These are phyloP conservation scores for Nephelium lappaceum DNA, from an alignment of 345 rosid genomes.

Conservation along the genomic window DNA sequence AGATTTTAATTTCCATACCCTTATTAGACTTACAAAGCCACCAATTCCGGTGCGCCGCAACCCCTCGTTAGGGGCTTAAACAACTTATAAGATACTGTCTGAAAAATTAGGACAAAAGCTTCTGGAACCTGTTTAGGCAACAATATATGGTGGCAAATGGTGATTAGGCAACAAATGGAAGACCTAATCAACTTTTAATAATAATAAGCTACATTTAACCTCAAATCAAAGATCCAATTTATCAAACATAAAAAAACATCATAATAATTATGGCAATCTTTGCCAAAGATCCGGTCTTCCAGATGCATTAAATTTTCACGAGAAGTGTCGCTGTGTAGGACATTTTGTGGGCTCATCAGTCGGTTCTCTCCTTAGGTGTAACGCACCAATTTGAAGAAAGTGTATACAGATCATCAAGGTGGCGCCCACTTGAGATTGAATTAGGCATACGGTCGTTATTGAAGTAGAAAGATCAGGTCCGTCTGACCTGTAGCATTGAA, in stretches of 20 bases:
- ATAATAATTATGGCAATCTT: conserved; percentile 8
- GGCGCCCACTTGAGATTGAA: conserved; percentile 18
- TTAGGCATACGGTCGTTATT: not conserved
- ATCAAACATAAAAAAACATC: not conserved
- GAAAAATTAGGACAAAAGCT: conserved; percentile 3
- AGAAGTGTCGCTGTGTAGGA: not conserved
- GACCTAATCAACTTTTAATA: not conserved
- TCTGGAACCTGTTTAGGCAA: not conserved
- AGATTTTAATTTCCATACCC: not conserved
- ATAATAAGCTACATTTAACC: not conserved
- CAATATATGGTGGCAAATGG: not conserved
- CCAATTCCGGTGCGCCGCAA: not conserved
- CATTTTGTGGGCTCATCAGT: conserved; percentile 4
- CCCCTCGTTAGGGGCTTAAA: not conserved
- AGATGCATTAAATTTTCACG: conserved; percentile 1
- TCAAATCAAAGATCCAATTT: not conserved
- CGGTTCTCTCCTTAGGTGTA: not conserved
- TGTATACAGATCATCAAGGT: not conserved
- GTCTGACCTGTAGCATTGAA: conserved; percentile 18
- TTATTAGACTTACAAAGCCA: not conserved
- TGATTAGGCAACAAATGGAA: conserved; percentile 24
- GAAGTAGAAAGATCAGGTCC: conserved; percentile 1
- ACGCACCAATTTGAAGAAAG: conserved; percentile 2
- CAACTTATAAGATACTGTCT: not conserved
- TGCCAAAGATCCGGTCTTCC: not conserved